Percentiles rank a stretch among this genome's conserved stretches.
Conservation (phyloP, 805 yeast genomes). For the Candida orba region DNA sequence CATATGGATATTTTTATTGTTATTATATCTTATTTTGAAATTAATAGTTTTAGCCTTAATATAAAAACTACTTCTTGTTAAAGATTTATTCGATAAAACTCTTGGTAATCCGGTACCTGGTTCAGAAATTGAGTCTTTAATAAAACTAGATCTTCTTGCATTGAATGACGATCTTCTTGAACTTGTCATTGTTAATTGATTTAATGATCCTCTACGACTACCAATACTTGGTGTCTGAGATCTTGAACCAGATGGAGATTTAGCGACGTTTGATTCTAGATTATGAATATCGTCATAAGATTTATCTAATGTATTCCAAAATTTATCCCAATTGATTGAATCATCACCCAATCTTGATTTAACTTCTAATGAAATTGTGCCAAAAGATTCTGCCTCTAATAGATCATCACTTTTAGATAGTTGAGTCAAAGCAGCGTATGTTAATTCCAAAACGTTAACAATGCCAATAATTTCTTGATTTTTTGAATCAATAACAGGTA, state of each 20-base stretch:
- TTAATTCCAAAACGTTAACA: constrained; percentile 37
- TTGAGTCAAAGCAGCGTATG: constrained; percentile 33
- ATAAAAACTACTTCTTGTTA: constrained; percentile 18
- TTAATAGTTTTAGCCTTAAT: constrained; percentile 13
- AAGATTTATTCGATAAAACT: constrained; percentile 18
- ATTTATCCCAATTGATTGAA: constrained; percentile 25
- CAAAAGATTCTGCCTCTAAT: constrained; percentile 13
- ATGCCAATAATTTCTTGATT: constrained; percentile 30
- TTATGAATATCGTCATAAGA: constrained; percentile 23
- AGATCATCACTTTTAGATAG: constrained; percentile 24
- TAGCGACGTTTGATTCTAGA: constrained; percentile 19
- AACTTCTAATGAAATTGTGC: constrained; percentile 18
- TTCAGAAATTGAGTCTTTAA: constrained; percentile 5
- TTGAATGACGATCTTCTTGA: constrained; percentile 19
- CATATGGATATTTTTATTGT: constrained; percentile 12
- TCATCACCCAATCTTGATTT: constrained; percentile 19
- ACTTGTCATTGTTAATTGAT: constrained; percentile 10
- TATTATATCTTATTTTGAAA: constrained; percentile 15
- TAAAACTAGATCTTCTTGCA: constrained; percentile 9
- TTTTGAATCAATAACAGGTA: constrained; percentile 31
- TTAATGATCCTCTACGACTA: constrained; percentile 17
- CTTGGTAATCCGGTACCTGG: constrained; percentile 7
- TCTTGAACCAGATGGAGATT: constrained; percentile 19
- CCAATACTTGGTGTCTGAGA: constrained; percentile 16
- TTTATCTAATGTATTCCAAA: constrained; percentile 27